Evolutionary conservation across 202 grass and related monocot species (phyloP).

Genomic region (Bolboschoenoplectus hybrid): DNA sequence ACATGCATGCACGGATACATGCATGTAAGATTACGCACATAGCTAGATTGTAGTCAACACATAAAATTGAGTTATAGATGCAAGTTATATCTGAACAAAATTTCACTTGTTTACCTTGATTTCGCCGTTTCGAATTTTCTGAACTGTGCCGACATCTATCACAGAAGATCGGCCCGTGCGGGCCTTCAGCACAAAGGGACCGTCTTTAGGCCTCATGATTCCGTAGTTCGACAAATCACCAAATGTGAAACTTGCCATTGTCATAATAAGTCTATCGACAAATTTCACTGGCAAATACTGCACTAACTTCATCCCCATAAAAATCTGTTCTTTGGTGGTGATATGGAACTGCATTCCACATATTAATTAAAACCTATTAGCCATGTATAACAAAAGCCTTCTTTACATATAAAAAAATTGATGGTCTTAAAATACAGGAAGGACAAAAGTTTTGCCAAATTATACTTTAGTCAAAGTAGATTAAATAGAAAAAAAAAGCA

Average conservation of each 20-base stretch:
- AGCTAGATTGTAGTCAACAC: background rate
- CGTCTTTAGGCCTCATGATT: constrained; percentile 59
- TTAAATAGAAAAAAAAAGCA: background rate
- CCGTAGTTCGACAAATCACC: constrained; percentile 61
- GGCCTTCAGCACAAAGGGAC: constrained; percentile 56
- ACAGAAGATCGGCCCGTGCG: constrained; percentile 51
- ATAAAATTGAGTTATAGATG: background rate
- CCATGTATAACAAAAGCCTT: background rate
- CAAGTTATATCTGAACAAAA: background rate
- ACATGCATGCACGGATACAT: background rate
- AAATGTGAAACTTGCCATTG: constrained; percentile 44
- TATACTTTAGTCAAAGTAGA: background rate
- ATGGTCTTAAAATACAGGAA: background rate
- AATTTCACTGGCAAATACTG: constrained; percentile 45
- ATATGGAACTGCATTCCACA: constrained; percentile 59
- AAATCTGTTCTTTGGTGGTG: constrained; percentile 56
- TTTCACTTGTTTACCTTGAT: constrained; percentile 50
- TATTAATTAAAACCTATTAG: constrained; percentile 11
- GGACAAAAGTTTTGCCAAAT: background rate
- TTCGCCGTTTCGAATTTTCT: constrained; percentile 51
- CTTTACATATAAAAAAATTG: background rate
- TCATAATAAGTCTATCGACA: constrained; percentile 52
- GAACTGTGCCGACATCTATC: constrained; percentile 65
- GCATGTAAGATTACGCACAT: background rate
- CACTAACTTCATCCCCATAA: constrained; percentile 64